Evolutionary conservation across 2,329 filamentous ascomycete genomes (phyloP).

Genomic region (Elsinoe batatas): DNA sequence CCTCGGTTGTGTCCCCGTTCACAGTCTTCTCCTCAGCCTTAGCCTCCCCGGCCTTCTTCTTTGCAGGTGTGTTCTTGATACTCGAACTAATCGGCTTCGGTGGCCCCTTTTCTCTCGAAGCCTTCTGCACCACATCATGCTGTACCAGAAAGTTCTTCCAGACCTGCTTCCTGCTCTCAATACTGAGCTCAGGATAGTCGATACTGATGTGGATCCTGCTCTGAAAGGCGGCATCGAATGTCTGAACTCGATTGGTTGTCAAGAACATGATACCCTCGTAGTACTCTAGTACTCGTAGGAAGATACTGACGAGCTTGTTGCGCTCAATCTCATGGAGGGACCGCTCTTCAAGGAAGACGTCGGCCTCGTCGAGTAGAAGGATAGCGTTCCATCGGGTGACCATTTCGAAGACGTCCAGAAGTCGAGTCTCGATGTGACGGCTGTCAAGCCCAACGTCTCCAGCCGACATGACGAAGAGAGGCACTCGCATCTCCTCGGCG

Average conservation of each 20-base stretch:
- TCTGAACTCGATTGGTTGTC: conserved; percentile 36
- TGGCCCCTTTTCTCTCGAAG: conserved; percentile 17
- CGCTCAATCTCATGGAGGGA: conserved; percentile 32
- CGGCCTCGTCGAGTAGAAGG: conserved; percentile 43
- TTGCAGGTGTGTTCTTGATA: conserved; percentile 15
- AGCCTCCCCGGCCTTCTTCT: not conserved
- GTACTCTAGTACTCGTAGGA: conserved; percentile 29
- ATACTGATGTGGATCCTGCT: conserved; percentile 37
- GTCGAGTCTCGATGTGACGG: conserved; percentile 32
- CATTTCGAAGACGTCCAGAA: conserved; percentile 40
- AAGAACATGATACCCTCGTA: conserved; percentile 37
- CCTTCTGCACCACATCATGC: conserved; percentile 21
- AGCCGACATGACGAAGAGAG: conserved; percentile 41
- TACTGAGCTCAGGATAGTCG: conserved; percentile 34
- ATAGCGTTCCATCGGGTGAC: conserved; percentile 43
- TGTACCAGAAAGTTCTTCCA: conserved; percentile 37
- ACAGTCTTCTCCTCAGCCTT: not conserved
- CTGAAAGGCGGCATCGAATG: conserved; percentile 38
- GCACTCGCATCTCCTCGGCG: conserved; percentile 42
- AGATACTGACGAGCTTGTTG: conserved; percentile 38
- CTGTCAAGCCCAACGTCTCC: conserved; percentile 42
- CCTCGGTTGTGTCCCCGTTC: not conserved
- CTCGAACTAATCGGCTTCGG: conserved; percentile 18
- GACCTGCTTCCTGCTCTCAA: conserved; percentile 29
- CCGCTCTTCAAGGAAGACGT: conserved; percentile 35